These are phyloP conservation scores for Clonostachys rhizophaga DNA, from an alignment of 2,329 filamentous ascomycete species.

Conservation along the genomic window DNA sequence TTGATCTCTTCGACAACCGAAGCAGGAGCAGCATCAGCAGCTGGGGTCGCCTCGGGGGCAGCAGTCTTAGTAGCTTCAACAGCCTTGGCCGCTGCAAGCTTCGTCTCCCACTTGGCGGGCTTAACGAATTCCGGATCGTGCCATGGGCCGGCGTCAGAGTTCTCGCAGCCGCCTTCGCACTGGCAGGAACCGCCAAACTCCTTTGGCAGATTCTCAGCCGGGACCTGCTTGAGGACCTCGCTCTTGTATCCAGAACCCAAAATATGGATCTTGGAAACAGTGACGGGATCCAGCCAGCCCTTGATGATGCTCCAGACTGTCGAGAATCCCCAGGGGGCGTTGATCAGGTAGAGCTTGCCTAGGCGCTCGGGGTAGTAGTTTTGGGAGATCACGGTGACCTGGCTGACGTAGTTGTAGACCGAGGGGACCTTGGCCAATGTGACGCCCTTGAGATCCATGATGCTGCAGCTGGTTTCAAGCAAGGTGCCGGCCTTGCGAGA, in stretches of 20 bases:
- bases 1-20: not conserved
- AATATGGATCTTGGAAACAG: conserved; percentile 92
- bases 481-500: conserved; percentile 86
- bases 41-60: conserved; percentile 21
- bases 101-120: conserved; percentile 60
- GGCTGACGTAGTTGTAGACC: conserved; percentile 83
- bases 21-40: conserved; percentile 16
- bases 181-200: conserved; percentile 79
- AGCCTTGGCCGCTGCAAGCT: conserved; percentile 23
- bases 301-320: conserved; percentile 83
- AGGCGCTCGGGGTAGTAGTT: conserved; percentile 99
- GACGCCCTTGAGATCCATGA: conserved; percentile 97
- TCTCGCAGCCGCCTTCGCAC: conserved; percentile 75
- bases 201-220: conserved; percentile 84
- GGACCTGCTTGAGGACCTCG: conserved; percentile 80
- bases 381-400: conserved; percentile 85
- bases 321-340: conserved; percentile 93
- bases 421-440: conserved; percentile 74
- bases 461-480: conserved; percentile 95
- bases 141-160: conserved; percentile 93
- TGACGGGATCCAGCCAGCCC: conserved; percentile 94
- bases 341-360: conserved; percentile 95
- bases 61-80: conserved; percentile 19
- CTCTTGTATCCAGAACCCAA: conserved; percentile 77
- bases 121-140: conserved; percentile 63